Base-by-base conservation (phyloP, 176 grass and related monocot genomes). In the Poa pratensis region DNA sequence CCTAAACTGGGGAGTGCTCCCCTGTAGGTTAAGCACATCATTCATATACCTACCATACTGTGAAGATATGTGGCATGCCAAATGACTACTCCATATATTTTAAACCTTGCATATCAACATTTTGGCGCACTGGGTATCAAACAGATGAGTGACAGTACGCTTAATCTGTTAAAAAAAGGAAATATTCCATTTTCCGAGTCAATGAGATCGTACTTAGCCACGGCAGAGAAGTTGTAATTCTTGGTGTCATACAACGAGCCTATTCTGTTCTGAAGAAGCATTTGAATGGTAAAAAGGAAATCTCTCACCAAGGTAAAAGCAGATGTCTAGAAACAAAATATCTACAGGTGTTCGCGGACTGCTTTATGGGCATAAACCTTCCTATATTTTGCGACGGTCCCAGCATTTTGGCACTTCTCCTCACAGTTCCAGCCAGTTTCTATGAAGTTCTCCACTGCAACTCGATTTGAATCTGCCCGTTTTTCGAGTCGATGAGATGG, bases 401-500 rank as follows among this genome's bases (percentile, higher is more conserved):
- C 17, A 52, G 63, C 51, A 69, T 69, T 54, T 22, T 65, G 11
- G 40, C 53, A 78, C 17, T 57, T 45, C 35, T 66, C 80, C 63
- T 84, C 26, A 15, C 22, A 9, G 62, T 34, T 64, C 15, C 62
- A 65, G 14, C 14, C 61, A 64, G 14, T 37, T 79, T 72, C 92
- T 97, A 98, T 43, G 90, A 92, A 92, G 90, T 88, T 74, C 82
- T 92, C 96, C 96, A 99, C 80, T 82, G 93, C 87, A 99, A 55
- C 75, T 99, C 96, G 55, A 99, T 89, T 82, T 94, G 96, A 82
- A 99, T 91, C 70, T 79, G 86, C 60, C 91, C 96, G 64, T 96
- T 99, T 51, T 99, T 96, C 3, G 96, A 96, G 78, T 96, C 93
- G 3, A 93, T 90, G 57, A 99, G 93, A 76, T 96, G 96, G 78